Evolutionary conservation across 1,284 basidiomycete genomes (phyloP).

Genomic region (Phlebopus sp.): DNA sequence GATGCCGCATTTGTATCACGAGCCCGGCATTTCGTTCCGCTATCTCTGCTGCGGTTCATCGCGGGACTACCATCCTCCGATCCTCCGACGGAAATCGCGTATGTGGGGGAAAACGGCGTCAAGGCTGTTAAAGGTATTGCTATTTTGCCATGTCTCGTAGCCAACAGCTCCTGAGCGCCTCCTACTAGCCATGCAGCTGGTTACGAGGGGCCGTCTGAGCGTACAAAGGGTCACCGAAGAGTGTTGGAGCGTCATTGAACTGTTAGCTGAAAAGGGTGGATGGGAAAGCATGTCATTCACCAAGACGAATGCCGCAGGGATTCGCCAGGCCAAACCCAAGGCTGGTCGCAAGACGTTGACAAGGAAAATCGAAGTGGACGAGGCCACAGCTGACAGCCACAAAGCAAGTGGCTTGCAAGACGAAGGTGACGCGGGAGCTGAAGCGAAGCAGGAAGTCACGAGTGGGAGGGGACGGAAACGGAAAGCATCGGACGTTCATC

Average conservation of each 20-base stretch:
- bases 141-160: constrained; percentile 1
- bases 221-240: constrained; percentile 75
- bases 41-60: constrained; percentile 73
- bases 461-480: constrained; percentile 30
- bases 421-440: constrained; percentile 65
- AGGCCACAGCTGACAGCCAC: constrained; percentile 47
- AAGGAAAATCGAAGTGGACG: constrained; percentile 64
- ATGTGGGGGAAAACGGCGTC: constrained; percentile 60
- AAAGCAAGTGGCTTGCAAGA: constrained; percentile 56
- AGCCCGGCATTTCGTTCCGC: constrained; percentile 73
- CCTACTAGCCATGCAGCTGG: constrained; percentile 68
- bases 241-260: constrained; percentile 69
- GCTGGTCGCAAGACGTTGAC: constrained; percentile 68
- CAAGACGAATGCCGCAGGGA: constrained; percentile 75
- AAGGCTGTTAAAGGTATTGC: constrained; percentile 57
- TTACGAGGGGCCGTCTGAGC: constrained; percentile 84
- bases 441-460: constrained; percentile 66
- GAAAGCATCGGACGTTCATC: constrained; percentile 11
- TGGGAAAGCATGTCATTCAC: constrained; percentile 49
- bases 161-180: constrained; percentile 2
- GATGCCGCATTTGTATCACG: constrained; percentile 73
- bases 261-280: constrained; percentile 72
- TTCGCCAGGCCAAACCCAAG: constrained; percentile 30
- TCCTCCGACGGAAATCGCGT: constrained; percentile 55
- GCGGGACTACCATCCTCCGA: constrained; percentile 35